Evolutionary conservation across 2,329 filamentous ascomycete genomes (phyloP), one percentile per base, ranked within the genome.

Genomic region (Aspergillus transmontanensis): DNA sequence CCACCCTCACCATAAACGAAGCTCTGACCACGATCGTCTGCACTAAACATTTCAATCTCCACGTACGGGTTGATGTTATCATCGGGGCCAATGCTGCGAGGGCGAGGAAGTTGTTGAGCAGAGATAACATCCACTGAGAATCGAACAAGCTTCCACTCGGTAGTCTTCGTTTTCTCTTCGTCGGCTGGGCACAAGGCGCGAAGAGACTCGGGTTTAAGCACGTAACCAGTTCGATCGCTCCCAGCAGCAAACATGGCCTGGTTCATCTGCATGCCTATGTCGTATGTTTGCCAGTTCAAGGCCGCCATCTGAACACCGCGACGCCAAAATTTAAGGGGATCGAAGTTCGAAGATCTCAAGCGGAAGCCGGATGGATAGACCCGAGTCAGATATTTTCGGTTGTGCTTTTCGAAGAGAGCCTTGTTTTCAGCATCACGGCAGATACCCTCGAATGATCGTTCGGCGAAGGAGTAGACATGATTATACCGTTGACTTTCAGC

Each of bases 281-380:
- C 95, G 73, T 96, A 97, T 0, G 94, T 98, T 79, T 99, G 95
- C 94, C 95, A 98, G 79, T 99, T 99, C 66, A 98, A 84, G 0
- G 95, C 95, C 16, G 91, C 93, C 94, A 99, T 98, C 79, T 99
- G 95, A 21, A 97, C 95, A 36, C 95, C 95, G 50, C 93, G 89
- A 58, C 94, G 89, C 95, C 95, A 99, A 75, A 95, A 96, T 66
- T 90, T 89, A 67, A 97, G 86, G 1, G 95, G 95, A 72, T 97
- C 93, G 73, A 97, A 98, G 79, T 99, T 99, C 70, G 90, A 92
- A 0, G 95, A 98, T 39, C 87, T 88, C 61, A 98, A 84, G 32
- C 95, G 90, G 70, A 88, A 89, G 43, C 87, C 89, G 60, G 92
- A 91, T 7, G 95, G 95, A 74, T 99, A 99, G 11, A 98, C 93